Evolutionary conservation across 306 rosid species (phyloP).

Genomic region (Malus fusca): DNA sequence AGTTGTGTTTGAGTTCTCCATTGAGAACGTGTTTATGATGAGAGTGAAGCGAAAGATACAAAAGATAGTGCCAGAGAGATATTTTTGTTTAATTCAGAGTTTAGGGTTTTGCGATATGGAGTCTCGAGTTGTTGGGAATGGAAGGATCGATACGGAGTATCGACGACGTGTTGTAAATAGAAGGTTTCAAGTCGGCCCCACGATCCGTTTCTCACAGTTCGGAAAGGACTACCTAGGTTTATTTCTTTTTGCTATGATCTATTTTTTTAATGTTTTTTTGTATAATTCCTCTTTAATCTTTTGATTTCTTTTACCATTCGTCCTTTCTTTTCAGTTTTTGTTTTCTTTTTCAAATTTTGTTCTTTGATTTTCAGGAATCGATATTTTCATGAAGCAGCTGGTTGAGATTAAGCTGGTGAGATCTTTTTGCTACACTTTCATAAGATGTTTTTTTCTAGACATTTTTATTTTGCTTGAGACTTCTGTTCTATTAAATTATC

Average conservation of each 20-base stretch:
- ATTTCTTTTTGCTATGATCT: background rate
- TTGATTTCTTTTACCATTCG: background rate
- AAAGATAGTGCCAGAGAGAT: too few species aligned
- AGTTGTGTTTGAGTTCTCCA: too few species aligned
- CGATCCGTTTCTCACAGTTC: conserved; percentile 91
- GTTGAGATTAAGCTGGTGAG: conserved; percentile 96
- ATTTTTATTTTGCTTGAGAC: background rate
- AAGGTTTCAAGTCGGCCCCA: conserved; percentile 86
- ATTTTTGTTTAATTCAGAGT: too few species aligned
- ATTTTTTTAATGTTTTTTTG: too few species aligned
- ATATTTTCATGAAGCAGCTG: conserved; percentile 86
- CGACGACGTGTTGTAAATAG: background rate
- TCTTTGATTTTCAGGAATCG: conserved; percentile 50
- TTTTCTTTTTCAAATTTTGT: background rate
- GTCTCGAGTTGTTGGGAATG: too few species aligned
- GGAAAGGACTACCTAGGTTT: conserved; percentile 95
- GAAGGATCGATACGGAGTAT: too few species aligned
- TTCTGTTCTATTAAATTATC: background rate
- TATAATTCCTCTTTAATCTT: background rate
- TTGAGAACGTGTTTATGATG: too few species aligned
- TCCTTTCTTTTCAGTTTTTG: too few species aligned
- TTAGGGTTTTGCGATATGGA: too few species aligned
- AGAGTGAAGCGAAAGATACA: too few species aligned
- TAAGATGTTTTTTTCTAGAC: background rate
- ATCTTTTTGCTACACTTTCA: background rate